These are phyloP conservation scores for Tephrocybe sp. DNA, from an alignment of 768 basidiomycete genomes.

Conservation along the genomic window DNA sequence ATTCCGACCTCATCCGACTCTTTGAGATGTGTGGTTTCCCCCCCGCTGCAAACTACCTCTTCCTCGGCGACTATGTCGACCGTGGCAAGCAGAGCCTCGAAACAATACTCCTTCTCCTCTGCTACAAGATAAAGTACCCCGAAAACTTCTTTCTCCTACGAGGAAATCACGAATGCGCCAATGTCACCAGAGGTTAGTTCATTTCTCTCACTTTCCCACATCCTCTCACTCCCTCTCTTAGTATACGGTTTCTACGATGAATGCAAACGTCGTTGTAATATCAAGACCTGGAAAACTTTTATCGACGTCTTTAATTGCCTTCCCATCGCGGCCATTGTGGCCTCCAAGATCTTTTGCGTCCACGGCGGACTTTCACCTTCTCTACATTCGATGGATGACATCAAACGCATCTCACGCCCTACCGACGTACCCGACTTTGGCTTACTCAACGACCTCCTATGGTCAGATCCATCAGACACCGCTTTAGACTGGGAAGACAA, in stretches of 20 bases:
- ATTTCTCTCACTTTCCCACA: conserved; percentile 5
- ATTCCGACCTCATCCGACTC: conserved; percentile 95
- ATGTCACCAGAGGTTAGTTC: conserved; percentile 88
- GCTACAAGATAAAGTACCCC: conserved; percentile 99
- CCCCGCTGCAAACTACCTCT: conserved; percentile 95
- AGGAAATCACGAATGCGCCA: conserved; percentile 99
- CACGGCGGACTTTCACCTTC: conserved; percentile 95
- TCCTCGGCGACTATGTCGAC: conserved; percentile 99
- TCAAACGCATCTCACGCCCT: conserved; percentile 95
- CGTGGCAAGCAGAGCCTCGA: conserved; percentile 98
- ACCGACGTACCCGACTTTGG: conserved; percentile 99
- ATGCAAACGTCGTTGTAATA: conserved; percentile 98
- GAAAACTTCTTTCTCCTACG: conserved; percentile 98
- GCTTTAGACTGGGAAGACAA: conserved; percentile 99
- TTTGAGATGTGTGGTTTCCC: conserved; percentile 99
- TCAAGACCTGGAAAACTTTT: conserved; percentile 99
- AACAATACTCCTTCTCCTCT: conserved; percentile 93
- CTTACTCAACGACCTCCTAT: conserved; percentile 92
- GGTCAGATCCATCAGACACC: conserved; percentile 98
- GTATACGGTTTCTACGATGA: conserved; percentile 99
- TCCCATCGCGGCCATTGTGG: conserved; percentile 97
- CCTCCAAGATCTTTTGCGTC: conserved; percentile 99
- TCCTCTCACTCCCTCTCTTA: conserved; percentile 32
- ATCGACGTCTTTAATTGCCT: conserved; percentile 99
- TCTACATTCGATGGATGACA: conserved; percentile 96